A percentile compares a stretch with the other conserved stretches of the same genome.
phyloP scores from a whole-genome alignment of 306 rosid species.

The Lotus japonicus region DNA sequence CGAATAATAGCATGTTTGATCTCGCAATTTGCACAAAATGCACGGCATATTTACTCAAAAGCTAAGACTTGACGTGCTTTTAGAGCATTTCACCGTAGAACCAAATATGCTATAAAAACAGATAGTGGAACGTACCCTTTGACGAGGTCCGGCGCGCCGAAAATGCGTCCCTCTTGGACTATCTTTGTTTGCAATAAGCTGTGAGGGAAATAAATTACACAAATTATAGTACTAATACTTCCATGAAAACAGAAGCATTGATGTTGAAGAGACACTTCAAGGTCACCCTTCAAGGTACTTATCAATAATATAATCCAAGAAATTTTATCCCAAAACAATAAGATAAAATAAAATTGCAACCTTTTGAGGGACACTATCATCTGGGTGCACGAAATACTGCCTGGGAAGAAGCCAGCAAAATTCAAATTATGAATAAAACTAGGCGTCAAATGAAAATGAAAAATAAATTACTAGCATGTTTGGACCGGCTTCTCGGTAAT shows the following conservation, averaged over 20 bases:
- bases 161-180: slow-evolving; percentile 92
- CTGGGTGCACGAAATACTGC: slow-evolving; percentile 83
- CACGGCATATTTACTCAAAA: no score
- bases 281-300: slow-evolving; percentile 4
- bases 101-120: not conserved
- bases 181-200: slow-evolving; percentile 74
- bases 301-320: not conserved
- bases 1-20: not conserved
- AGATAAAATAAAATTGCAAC: slow-evolving; percentile 34
- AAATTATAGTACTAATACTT: not conserved
- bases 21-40: no score
- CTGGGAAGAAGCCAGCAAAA: slow-evolving; percentile 37
- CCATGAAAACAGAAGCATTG: not conserved
- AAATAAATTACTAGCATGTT: not conserved
- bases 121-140: slow-evolving; percentile 38
- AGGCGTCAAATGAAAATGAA: not conserved
- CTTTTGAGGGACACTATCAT: slow-evolving; percentile 76
- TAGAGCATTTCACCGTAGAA: no score
- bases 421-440: not conserved
- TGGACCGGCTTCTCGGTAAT: no score
- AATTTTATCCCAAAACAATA: not conserved
- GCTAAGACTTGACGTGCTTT: no score
- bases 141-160: slow-evolving; percentile 97
- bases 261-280: not conserved
- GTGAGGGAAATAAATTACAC: not conserved